Conservation (phyloP, 2,329 filamentous ascomycete genomes). For the Fusarium sp. region DNA sequence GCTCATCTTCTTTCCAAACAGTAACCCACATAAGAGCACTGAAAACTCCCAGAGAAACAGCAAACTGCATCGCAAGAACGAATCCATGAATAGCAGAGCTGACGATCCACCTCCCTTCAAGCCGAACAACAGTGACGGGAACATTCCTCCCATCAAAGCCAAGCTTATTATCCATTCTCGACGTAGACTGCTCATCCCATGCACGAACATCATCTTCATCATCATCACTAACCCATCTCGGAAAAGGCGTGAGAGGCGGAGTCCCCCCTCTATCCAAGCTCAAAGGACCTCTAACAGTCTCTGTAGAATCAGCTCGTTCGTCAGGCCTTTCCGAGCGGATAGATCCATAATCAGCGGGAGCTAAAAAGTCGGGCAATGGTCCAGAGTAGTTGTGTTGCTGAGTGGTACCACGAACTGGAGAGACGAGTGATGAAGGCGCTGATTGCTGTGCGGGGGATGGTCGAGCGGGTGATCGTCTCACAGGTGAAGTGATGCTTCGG, state of each 20-base stretch:
- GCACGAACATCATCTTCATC: constrained; percentile 29
- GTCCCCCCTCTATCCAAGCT: constrained; percentile 12
- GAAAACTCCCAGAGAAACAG: constrained; percentile 41
- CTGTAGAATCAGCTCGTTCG: constrained; percentile 27
- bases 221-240: constrained; percentile 38
- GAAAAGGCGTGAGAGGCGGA: constrained; percentile 46
- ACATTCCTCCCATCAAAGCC: constrained; percentile 7
- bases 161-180: constrained; percentile 6
- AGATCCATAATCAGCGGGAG: constrained; percentile 24
- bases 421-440: constrained; percentile 14
- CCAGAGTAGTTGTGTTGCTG: constrained; percentile 17
- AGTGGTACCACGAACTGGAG: constrained; percentile 23
- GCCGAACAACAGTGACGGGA: constrained; percentile 9
- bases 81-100: constrained; percentile 42
- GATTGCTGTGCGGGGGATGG: constrained; percentile 10
- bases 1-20: constrained; percentile 40
- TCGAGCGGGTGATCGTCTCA: constrained; percentile 5
- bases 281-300: constrained; percentile 35
- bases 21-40: constrained; percentile 45
- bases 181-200: constrained; percentile 18
- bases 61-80: constrained; percentile 45
- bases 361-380: not conserved
- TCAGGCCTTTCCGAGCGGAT: constrained; percentile 5
- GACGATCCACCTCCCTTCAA: constrained; percentile 31
- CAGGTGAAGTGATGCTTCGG: constrained; percentile 24